Evolutionary conservation across 2,329 filamentous ascomycete genomes (phyloP).

Genomic region (Pseudocercospora eumusae): DNA sequence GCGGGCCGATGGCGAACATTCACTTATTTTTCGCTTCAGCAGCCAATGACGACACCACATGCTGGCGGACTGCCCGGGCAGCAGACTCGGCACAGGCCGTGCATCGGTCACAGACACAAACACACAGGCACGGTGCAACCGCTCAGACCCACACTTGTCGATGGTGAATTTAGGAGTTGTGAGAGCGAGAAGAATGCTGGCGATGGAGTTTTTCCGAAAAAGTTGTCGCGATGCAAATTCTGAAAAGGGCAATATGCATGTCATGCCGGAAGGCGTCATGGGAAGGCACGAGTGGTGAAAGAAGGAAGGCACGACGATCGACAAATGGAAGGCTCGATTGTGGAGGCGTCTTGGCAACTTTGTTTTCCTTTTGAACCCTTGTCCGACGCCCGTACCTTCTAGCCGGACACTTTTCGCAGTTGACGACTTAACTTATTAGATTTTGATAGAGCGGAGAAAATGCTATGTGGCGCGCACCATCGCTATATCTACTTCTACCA

Average conservation of each 20-base stretch:
- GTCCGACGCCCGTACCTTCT: not conserved
- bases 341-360: constrained; percentile 3
- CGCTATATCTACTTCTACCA: not conserved
- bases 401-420: constrained; percentile 11
- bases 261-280: constrained; percentile 1
- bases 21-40: not conserved
- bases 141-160: not conserved
- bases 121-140: not conserved
- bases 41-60: not conserved
- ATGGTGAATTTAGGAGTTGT: not conserved
- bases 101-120: not conserved
- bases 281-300: not conserved
- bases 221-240: not conserved
- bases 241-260: not conserved
- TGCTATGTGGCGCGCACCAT: not conserved
- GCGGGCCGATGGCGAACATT: not conserved
- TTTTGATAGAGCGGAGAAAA: not conserved
- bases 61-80: not conserved
- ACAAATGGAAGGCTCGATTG: not conserved
- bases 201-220: no score
- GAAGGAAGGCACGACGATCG: not conserved
- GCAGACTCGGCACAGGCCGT: not conserved
- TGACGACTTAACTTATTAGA: no score
- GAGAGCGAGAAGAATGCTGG: not conserved
- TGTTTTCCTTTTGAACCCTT: constrained; percentile 1